phyloP scores from a whole-genome alignment of 768 basidiomycete genomes.

The Agaricus bisporus region DNA sequence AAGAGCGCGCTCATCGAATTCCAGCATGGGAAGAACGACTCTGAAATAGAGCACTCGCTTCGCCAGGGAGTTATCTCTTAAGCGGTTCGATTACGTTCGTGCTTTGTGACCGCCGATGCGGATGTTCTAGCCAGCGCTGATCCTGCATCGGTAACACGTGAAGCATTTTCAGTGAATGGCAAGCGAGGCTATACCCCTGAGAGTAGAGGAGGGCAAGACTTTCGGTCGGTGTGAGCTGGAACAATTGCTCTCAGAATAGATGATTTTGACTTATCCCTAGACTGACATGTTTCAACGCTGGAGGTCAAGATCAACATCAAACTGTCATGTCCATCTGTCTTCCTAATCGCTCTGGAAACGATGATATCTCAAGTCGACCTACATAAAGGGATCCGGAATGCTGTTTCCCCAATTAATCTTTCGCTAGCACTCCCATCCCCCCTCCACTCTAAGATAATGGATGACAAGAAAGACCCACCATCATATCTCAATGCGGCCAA shows the following conservation, averaged over 20 bases:
- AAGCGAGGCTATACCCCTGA: no score
- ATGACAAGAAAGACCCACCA: not conserved
- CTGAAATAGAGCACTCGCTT: slow-evolving; percentile 86
- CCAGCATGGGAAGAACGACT: slow-evolving; percentile 94
- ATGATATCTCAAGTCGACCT: no score
- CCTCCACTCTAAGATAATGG: not conserved
- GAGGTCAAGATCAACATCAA: no score
- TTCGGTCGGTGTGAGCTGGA: slow-evolving; percentile 3
- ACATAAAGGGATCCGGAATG: not conserved
- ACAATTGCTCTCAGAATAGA: not conserved
- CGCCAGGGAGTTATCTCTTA: slow-evolving; percentile 64
- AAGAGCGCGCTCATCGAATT: slow-evolving; percentile 95
- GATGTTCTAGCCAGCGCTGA: slow-evolving; percentile 56
- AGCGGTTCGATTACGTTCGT: slow-evolving; percentile 62
- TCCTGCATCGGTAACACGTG: slow-evolving; percentile 1
- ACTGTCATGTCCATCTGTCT: no score
- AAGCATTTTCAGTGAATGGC: no score
- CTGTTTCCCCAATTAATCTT: not conserved
- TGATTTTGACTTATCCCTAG: not conserved
- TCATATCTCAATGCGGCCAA: not conserved
- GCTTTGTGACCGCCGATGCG: slow-evolving; percentile 61
- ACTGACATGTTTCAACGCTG: no score
- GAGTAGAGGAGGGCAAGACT: not conserved
- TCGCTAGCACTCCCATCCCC: not conserved
- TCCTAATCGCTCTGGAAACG: no score